phyloP scores from a whole-genome alignment of 257 asterid species.

The Salvia hispanica region DNA sequence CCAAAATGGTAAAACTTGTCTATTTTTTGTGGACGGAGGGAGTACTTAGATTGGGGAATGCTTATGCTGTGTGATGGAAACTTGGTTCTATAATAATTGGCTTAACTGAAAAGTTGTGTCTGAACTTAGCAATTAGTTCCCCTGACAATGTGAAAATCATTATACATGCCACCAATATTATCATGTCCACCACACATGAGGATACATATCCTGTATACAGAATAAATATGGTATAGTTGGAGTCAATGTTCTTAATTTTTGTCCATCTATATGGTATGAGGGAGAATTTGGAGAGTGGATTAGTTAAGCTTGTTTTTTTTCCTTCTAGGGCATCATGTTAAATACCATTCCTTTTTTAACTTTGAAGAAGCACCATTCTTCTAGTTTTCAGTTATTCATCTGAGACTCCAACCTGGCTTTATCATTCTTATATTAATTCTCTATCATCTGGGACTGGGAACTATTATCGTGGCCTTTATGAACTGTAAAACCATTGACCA shows the following conservation, averaged over 20 bases:
- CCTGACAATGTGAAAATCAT: neutral
- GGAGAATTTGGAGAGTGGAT: neutral
- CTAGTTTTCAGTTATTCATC: neutral
- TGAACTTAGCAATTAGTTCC: neutral
- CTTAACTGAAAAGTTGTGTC: slow-evolving; percentile 7
- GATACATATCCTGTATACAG: neutral
- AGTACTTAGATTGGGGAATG: slow-evolving; percentile 4
- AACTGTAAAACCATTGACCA: too few relatives aligned
- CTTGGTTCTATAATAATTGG: neutral
- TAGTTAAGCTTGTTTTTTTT: slow-evolving; percentile 16
- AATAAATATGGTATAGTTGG: neutral
- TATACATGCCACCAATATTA: slow-evolving; percentile 9
- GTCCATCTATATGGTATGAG: neutral
- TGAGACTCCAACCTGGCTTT: neutral
- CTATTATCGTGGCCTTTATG: too few relatives aligned
- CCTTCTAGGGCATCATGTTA: neutral
- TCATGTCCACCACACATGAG: neutral
- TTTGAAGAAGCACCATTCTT: slow-evolving; percentile 6
- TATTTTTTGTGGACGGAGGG: too few relatives aligned
- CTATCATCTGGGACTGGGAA: neutral
- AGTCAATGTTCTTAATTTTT: neutral
- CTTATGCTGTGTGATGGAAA: neutral
- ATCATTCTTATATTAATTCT: neutral
- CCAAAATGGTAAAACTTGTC: too few relatives aligned
- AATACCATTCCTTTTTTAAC: neutral